Evolutionary conservation across 306 rosid genomes (phyloP), one percentile per base, ranked within the genome.

Genomic region (Acacia melanoxylon): DNA sequence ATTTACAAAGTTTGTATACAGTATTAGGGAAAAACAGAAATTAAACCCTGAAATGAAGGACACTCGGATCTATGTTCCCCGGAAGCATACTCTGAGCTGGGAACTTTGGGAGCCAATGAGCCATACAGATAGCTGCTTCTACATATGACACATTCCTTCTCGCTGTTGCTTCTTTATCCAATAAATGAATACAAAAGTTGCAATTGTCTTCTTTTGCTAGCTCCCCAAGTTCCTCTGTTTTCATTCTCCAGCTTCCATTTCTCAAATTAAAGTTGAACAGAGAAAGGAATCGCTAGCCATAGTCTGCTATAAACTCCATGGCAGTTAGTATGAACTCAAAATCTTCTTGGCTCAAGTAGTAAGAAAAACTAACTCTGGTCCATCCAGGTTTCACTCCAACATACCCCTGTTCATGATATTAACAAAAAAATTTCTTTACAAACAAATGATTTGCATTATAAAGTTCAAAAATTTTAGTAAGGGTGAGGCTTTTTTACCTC

Each of bases 341-440:
- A 75, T 93, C 97, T 14, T 87, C 92, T 22, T 89, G 85, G 10
- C 87, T 79, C 88, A 91, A 91, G 88, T 91, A 95, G 86, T 93
- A 93, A 20, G 98, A 97, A 71, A 95, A 92, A 82, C 97, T 93
- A 62, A 95, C 84, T 85, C 98, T 74, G n/a, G 95, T 89, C 99
- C 99, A 93, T 83, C 99, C 97, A 1, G 99, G 97, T 85, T 91
- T 93, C 6, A 86, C 82, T 82, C 99, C 98, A 12, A 85, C 78
- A 51, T 90, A 90, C 6, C 98, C 97, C 95, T 92, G 6, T 69
- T 11, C 44, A 67, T 74, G 35, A 61, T 31, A 78, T 61, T 13
- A 33, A 24, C 13, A 25, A 52, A 40, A 56, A 72, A 68, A 24
- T 56, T 33, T 67, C 22, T 10, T 37, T 7, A 5, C n/a, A 8